Base-by-base conservation (phyloP, 176 grass and related monocot genomes). In the Pharus latifolius region DNA sequence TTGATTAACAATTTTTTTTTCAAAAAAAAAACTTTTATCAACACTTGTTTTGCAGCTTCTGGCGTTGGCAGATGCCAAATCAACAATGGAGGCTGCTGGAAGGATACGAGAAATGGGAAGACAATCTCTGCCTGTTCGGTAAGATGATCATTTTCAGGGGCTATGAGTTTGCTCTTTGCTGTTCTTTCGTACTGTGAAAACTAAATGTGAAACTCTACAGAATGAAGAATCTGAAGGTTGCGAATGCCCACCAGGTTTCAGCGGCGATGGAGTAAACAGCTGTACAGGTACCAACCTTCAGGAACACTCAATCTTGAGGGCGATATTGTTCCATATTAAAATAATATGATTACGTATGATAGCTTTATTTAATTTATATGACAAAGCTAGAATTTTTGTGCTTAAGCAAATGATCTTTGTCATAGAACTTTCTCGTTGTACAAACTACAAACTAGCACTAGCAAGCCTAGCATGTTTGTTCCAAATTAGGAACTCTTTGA, bases 61-160 rank as follows among this genome's bases (percentile, higher is more conserved):
- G 91, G 91, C 56, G 58, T 78, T 3, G 87, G 87, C 12, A 85
- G 91, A 55, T 96, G 91, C 74, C 80, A 73, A 60, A 88, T 96
- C 51, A 91, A 85, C 87, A 85, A 96, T 55, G 91, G 91, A 43
- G 91, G 91, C 26, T 96, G 91, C 60, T 96, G 91, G 91, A 96
- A 88, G 55, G 79, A 76, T 27, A 85, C 81, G 47, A 88, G 52
- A 77, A 77, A 96, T 7, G 84, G 78, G 52, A 91, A 79, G 74
- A 69, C 48, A 1, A 69, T 85, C 29, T 88, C 91, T 22, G 91
- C 91, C 22, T 96, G 91, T 70, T 91, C 83, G 40, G 91, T 96
- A 88, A 94, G 76, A 76, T 76, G 25, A 43, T 56, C 42, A 63
- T 14, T 56, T 67, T 14, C 28, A 56, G 29, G 41, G 33, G 15